Base-by-base conservation (phyloP, 208 protist species). In the Crithidia mellificae region DNA sequence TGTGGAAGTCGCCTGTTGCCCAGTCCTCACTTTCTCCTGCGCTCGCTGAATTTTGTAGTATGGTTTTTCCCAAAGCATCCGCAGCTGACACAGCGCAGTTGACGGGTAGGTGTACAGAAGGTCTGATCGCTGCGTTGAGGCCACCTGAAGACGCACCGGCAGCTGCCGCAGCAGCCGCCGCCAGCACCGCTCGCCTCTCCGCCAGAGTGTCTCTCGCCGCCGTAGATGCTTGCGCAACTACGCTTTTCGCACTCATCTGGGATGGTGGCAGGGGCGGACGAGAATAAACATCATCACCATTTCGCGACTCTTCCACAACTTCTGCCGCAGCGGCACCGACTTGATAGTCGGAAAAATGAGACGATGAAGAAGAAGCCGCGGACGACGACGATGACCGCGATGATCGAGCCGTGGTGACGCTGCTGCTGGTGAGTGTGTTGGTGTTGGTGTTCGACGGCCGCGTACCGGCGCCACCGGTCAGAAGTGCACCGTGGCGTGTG, bases 391-490 rank as follows among this genome's bases (percentile, higher is more conserved):
- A 34, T 14, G 49, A 49, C 1, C 32, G 39, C 19, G 51, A 61
- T 11, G 44, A 54, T 32, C 15, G 57, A 6, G 29, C 20, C 3
- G 47, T 34, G n/a, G 29, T 29, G 6, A 62, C 59, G 17, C 30
- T 25, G 25, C 39, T 53, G 59, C 32, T 56, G 22, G 68, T 57
- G 22, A 66, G 57, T 6, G 61, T 52, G 39, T 65, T 49, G 2
- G 49, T 57, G 34, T 29, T 19, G 1, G 67, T 38, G 49, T 24
- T 63, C 0, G 25, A 53, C 1, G 27, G 56, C 41, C 56, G n/a
- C 39, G 15, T 22, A 14, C 24, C 41, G 2, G 20, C n/a, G 20
- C 38, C 56, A n/a, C 54, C 14, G 15, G 43, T 17, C 34, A 6
- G n/a, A n/a, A n/a, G n/a, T n/a, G n/a, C n/a, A n/a, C n/a, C 22